Evolutionary conservation across 257 asterid species (phyloP), one percentile per base, ranked within the genome.

Genomic region (Verbena officinalis): DNA sequence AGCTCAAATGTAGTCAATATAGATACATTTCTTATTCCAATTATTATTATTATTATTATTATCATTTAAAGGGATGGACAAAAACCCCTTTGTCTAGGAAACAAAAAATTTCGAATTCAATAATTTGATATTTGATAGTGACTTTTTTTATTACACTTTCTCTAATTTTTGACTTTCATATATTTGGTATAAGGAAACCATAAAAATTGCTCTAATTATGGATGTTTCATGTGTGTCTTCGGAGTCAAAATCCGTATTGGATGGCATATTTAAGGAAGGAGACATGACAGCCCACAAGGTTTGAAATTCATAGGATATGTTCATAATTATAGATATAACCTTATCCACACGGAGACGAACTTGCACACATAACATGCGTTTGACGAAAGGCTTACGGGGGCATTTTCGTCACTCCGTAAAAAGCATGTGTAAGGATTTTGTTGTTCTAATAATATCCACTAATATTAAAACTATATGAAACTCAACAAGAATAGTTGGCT

Each of bases 221-320:
- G 67, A 43, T 5, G 70, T 70, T 48, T 75, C 71, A 30, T 65
- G 33, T 45, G 39, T 71, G 44, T 45, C 14, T 27, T 55, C 10
- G 33, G 65, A 70, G 85, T 75, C 84, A 78, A 73, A 80, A 74
- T 52, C 68, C 69, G 65, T 54, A 69, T 65, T 55, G 67, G 65
- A 77, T 60, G 50, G 42, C 65, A 55, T 42, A 40, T 51, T 40
- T 20, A 36, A n/a, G 57, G 19, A 9, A 30, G 64, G 20, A 42
- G 61, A 73, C 73, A 68, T 73, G 80, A 64, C 69, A 42, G 87
- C 86, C 74, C 86, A 73, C 84, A 62, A 55, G 1, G 9, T 68
- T 76, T 73, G 87, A 82, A 80, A 70, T 64, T 72, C 72, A 59
- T 19, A 11, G 2, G 33, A 51, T 57, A 13, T 68, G 63, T 53